Base-by-base conservation (phyloP, 371 early-diverging fungal species). In the Actinomucor elegans region DNA sequence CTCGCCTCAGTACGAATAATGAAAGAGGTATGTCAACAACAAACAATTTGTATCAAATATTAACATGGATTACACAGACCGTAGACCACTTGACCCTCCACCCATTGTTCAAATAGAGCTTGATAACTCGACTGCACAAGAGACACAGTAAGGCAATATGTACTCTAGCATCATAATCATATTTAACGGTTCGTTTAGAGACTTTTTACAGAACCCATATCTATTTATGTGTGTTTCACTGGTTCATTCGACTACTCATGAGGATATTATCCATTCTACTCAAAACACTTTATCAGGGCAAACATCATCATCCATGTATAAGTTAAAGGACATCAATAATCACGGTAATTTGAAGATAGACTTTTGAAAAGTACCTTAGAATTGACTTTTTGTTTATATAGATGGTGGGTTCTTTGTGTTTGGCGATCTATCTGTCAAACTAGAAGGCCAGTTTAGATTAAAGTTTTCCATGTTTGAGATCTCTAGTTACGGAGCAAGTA, bases 381-480 rank as follows among this genome's bases (percentile, higher is more conserved):
- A n/a, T n/a, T n/a, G n/a, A n/a, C n/a, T 37, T 27, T 12, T 5
- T 26, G 20, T 6, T 24, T 21, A 43, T 35, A 32, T 36, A 66
- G 90, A 91, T 33, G 94, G 91, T 20, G 93, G 88, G 5, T 94
- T 92, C 64, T 94, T 93, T 72, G 93, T 94, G 17, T 96, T 94
- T 73, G 90, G 91, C 14, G 95, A 96, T 57, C 67, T 96, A 36
- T 89, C 89, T 21, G 90, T 93, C 20, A 77, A 94, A 40, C 77
- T 85, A 60, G 94, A 94, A 51, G 96, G 96, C 18, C 63, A 73
- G 2, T 95, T 88, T 64, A 71, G 91, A 20, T 71, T 96, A 15
- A 89, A 88, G 55, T 90, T 95, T 59, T 84, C 87, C 7, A 73
- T 95, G 36, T 93, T 88, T 72, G 89, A 92, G 67, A 84, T 91